Percentiles rank a stretch among this genome's conserved stretches.
Conservation (phyloP, 2,329 filamentous ascomycete species). For the Dothistroma septosporum region DNA sequence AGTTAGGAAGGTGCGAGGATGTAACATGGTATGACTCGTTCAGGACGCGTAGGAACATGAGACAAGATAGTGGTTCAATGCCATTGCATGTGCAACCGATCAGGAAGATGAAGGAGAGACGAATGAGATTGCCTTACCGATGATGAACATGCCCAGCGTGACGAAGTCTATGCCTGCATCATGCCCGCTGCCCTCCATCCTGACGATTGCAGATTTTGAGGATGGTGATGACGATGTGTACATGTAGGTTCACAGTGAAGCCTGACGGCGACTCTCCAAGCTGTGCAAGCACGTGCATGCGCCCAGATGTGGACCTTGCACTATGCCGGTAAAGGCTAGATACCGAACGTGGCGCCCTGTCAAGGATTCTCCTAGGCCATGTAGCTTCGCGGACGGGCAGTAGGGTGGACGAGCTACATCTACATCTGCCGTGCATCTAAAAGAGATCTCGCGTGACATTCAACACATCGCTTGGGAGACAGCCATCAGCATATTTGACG, state of each 20-base stretch:
- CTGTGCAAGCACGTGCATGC: background rate
- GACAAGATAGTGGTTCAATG: background rate
- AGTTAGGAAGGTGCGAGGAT: background rate
- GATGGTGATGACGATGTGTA: background rate
- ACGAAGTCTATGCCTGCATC: constrained; percentile 49
- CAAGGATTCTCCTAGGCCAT: background rate
- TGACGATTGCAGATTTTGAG: background rate
- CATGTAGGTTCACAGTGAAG: background rate
- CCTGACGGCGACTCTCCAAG: background rate
- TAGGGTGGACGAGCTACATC: background rate
- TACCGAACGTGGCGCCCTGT: too few relatives aligned
- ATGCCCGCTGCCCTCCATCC: background rate
- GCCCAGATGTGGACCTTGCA: background rate
- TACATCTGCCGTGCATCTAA: background rate
- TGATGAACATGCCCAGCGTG: constrained; percentile 62
- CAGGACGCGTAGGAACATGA: background rate
- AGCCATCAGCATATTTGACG: background rate
- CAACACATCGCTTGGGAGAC: background rate
- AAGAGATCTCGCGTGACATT: background rate
- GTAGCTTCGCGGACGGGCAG: background rate
- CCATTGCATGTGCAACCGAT: background rate
- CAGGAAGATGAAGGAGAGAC: constrained; percentile 16
- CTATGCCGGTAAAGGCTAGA: background rate
- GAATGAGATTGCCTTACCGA: constrained; percentile 43
- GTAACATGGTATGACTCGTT: background rate